Percentiles rank a stretch among this genome's conserved stretches.
These are phyloP conservation scores for Cyberlindnera meyerae DNA, from an alignment of 805 yeast species.

Conservation along the genomic window DNA sequence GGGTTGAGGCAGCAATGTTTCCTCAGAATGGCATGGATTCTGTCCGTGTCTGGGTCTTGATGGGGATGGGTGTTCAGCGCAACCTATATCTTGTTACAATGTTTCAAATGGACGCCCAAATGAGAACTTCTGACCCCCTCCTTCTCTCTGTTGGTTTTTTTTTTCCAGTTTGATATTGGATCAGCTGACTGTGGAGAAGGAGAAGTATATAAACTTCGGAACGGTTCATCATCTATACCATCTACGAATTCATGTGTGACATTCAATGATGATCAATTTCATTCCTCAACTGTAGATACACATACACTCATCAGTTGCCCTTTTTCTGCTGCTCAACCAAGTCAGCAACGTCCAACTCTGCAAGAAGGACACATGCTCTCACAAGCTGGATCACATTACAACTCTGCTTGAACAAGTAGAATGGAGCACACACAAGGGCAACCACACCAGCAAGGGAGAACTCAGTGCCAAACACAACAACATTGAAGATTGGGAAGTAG, in stretches of 20 bases:
- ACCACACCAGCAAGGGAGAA: conserved; percentile 58
- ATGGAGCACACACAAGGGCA: conserved; percentile 64
- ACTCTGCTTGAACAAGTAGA: conserved; percentile 86
- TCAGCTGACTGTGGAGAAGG: conserved; percentile 1
- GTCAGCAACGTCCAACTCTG: conserved; percentile 56
- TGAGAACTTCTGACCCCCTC: conserved; percentile 28
- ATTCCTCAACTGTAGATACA: neutral
- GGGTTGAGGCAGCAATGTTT: conserved; percentile 21
- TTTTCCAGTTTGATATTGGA: neutral
- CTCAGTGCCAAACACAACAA: conserved; percentile 28
- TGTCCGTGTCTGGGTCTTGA: conserved; percentile 23
- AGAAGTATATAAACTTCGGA: neutral
- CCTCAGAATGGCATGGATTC: conserved; percentile 19
- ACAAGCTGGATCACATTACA: conserved; percentile 85
- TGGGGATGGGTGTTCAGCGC: conserved; percentile 29
- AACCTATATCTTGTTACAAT: conserved; percentile 28
- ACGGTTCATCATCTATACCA: neutral
- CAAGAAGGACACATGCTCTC: conserved; percentile 78
- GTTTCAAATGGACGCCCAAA: conserved; percentile 18
- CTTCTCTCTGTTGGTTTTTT: neutral
- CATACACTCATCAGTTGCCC: too few relatives aligned
- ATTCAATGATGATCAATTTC: too few relatives aligned
- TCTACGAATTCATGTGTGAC: too few relatives aligned
- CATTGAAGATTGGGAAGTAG: conserved; percentile 42
- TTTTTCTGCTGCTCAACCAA: conserved; percentile 24